phyloP scores from a whole-genome alignment of 495 filamentous ascomycete genomes.

The Aspergillus olivimuriae region DNA sequence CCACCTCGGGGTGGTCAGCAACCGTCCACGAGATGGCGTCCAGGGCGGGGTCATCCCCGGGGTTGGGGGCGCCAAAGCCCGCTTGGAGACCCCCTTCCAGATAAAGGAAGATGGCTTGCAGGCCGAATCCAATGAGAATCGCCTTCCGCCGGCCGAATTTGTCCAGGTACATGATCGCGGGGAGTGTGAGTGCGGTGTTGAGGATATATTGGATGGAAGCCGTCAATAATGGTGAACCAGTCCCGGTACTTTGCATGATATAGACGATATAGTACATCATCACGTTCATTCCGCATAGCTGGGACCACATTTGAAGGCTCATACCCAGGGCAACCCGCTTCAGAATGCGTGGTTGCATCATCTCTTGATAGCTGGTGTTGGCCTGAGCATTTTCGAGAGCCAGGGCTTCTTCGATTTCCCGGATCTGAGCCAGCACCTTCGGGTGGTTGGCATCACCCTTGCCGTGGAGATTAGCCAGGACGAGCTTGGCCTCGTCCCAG shows the following conservation, averaged over 20 bases:
- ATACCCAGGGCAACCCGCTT: slow-evolving; percentile 67
- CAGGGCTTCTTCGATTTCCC: slow-evolving; percentile 13
- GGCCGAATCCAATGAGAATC: slow-evolving; percentile 43
- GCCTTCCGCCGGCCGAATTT: slow-evolving; percentile 45
- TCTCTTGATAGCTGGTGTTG: slow-evolving; percentile 48
- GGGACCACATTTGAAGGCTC: slow-evolving; percentile 70
- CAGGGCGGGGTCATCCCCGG: slow-evolving; percentile 24
- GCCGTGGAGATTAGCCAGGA: slow-evolving; percentile 52
- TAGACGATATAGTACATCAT: slow-evolving; percentile 75
- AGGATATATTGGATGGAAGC: slow-evolving; percentile 75
- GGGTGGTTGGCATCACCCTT: slow-evolving; percentile 12
- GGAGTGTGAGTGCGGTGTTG: slow-evolving; percentile 61
- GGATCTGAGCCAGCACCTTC: slow-evolving; percentile 9
- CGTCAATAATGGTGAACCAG: slow-evolving; percentile 58
- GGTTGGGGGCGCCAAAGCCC: slow-evolving; percentile 50
- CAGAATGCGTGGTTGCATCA: slow-evolving; percentile 56
- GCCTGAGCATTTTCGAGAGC: slow-evolving; percentile 21
- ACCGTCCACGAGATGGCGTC: slow-evolving; percentile 53
- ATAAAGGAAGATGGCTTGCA: slow-evolving; percentile 47
- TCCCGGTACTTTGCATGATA: slow-evolving; percentile 61
- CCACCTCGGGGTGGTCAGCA: slow-evolving; percentile 34
- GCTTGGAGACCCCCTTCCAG: slow-evolving; percentile 52
- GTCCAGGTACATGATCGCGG: slow-evolving; percentile 54
- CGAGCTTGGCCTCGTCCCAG: slow-evolving; percentile 61
- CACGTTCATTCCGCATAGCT: slow-evolving; percentile 71